phyloP scores from a whole-genome alignment of 2,329 filamentous ascomycete genomes.

The Pseudocercospora fuligena region DNA sequence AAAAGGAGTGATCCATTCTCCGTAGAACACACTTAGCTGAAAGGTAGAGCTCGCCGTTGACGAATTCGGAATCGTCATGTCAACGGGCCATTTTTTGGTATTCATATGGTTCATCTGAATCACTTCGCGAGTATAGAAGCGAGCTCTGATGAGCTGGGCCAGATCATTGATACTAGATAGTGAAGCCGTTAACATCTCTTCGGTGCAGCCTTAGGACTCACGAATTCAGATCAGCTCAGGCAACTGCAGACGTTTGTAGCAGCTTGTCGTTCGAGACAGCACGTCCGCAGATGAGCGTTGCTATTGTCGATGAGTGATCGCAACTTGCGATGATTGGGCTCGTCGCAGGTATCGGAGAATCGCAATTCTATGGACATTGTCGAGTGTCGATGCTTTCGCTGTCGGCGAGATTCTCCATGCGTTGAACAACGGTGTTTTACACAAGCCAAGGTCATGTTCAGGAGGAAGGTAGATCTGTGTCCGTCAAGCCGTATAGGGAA shows the following conservation, averaged over 20 bases:
- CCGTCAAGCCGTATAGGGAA: not conserved
- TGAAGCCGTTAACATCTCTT: not conserved
- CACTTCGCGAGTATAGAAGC: not conserved
- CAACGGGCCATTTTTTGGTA: not conserved
- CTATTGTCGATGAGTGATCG: not conserved
- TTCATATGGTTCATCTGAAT: slow-evolving; percentile 3
- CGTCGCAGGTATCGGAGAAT: not conserved
- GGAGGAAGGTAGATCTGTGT: not conserved
- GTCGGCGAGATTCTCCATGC: slow-evolving; percentile 1
- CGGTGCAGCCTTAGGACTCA: not conserved
- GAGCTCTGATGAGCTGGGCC: not conserved
- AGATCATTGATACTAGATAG: not conserved
- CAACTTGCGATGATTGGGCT: not conserved
- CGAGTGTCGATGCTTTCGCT: not conserved
- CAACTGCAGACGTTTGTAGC: not conserved
- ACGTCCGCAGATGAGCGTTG: not conserved
- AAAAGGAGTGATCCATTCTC: not conserved
- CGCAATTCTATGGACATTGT: not conserved
- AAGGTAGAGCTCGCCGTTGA: not conserved
- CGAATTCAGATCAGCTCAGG: not conserved
- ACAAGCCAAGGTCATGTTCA: slow-evolving; percentile 3
- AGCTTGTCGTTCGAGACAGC: not conserved
- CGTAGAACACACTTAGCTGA: not conserved
- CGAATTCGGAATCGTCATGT: not conserved
- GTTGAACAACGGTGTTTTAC: not conserved